These are phyloP conservation scores for Leccinum boreale DNA, from an alignment of 768 basidiomycete species.

Conservation along the genomic window DNA sequence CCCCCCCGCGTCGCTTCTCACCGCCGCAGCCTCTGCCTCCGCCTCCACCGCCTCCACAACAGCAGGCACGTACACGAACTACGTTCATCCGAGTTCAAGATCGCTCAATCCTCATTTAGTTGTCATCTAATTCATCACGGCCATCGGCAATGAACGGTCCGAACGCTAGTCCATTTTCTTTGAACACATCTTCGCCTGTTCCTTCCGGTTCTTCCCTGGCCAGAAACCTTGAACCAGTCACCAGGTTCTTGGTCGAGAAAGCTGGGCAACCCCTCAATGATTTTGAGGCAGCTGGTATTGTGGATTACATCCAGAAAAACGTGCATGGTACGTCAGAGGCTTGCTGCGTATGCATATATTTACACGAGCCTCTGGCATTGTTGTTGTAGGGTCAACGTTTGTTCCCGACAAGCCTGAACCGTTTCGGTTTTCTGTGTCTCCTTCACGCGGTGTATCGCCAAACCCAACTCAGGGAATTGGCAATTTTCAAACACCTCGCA, in stretches of 20 bases:
- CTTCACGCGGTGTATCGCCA: conserved; percentile 31
- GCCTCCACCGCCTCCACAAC: conserved; percentile 20
- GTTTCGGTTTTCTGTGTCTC: conserved; percentile 57
- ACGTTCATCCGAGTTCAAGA: conserved; percentile 16
- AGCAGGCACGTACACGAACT: conserved; percentile 26
- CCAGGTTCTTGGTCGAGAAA: conserved; percentile 46
- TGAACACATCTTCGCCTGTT: conserved; percentile 14
- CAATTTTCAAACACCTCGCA: conserved; percentile 39
- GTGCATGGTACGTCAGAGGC: conserved; percentile 38
- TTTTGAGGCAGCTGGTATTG: conserved; percentile 53
- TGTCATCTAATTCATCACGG: conserved; percentile 17
- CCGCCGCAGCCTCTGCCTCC: conserved; percentile 21
- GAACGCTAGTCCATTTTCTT: conserved; percentile 17
- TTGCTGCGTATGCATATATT: conserved; percentile 12
- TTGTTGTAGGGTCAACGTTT: conserved; percentile 21
- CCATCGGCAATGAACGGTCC: conserved; percentile 15
- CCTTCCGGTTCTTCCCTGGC: conserved; percentile 29
- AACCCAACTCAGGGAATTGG: conserved; percentile 11
- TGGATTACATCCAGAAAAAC: conserved; percentile 52
- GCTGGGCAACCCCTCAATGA: conserved; percentile 46
- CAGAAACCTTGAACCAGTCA: conserved; percentile 47
- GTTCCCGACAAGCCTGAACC: conserved; percentile 44
- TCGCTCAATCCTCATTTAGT: conserved; percentile 25
- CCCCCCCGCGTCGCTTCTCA: conserved; percentile 25
- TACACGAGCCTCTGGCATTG: conserved; percentile 6